Evolutionary conservation across 495 filamentous ascomycete genomes (phyloP).

Genomic region (Tuber magnatum): DNA sequence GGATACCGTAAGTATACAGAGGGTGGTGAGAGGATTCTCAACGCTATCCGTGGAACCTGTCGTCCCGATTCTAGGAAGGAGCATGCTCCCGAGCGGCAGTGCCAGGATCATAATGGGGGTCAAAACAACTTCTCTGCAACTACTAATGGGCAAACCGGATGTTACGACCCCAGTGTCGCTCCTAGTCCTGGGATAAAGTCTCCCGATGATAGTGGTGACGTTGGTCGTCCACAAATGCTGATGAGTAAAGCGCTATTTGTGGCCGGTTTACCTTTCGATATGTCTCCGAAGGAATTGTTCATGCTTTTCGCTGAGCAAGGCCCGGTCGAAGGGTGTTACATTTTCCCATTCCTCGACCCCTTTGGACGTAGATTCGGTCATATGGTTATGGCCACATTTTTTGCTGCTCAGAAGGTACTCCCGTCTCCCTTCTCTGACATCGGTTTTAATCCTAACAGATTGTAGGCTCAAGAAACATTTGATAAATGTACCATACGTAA

Average conservation of each 20-base stretch:
- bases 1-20: neutral
- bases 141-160: neutral
- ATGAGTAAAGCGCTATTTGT: constrained; percentile 38
- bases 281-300: constrained; percentile 39
- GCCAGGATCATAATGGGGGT: neutral
- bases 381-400: constrained; percentile 38
- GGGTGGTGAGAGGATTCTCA: neutral
- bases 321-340: constrained; percentile 35
- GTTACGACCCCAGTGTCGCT: neutral
- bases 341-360: constrained; percentile 31
- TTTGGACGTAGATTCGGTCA: constrained; percentile 38
- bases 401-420: constrained; percentile 37
- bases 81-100: neutral
- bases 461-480: constrained; percentile 35
- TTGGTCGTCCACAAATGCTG: constrained; percentile 24
- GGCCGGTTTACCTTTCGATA: constrained; percentile 38
- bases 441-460: constrained; percentile 5
- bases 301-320: constrained; percentile 34
- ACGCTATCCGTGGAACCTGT: neutral
- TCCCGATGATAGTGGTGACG: neutral
- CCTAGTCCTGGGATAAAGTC: neutral
- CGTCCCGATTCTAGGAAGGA: neutral
- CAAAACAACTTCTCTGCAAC: neutral
- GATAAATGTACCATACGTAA: constrained; percentile 29
- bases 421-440: neutral